Evolutionary conservation across 495 filamentous ascomycete species (phyloP).

Genomic region (Aspergillus bridgeri): DNA sequence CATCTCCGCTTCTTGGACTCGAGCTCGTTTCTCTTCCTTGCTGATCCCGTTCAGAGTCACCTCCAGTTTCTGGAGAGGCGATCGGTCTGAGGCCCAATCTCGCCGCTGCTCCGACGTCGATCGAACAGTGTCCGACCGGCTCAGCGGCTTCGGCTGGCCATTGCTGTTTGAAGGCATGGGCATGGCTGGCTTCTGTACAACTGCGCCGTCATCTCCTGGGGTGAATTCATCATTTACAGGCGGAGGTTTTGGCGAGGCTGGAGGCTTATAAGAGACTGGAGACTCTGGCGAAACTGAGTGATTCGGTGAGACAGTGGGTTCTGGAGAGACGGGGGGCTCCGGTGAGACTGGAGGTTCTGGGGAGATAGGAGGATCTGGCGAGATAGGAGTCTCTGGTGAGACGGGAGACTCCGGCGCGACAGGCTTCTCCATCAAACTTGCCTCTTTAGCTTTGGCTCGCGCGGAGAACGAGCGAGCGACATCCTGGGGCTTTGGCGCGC

Average conservation of each 20-base stretch:
- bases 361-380: background rate
- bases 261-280: background rate
- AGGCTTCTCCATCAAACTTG: constrained; percentile 6
- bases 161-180: constrained; percentile 5
- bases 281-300: background rate
- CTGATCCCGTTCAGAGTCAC: constrained; percentile 81
- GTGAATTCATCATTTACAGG: background rate
- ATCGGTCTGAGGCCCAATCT: constrained; percentile 70
- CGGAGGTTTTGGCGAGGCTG: background rate
- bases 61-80: constrained; percentile 89
- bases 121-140: constrained; percentile 36
- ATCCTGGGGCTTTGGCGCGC: constrained; percentile 8
- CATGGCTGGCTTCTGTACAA: background rate
- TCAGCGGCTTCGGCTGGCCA: constrained; percentile 20
- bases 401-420: background rate
- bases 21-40: constrained; percentile 84
- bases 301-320: background rate
- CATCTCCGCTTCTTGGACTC: constrained; percentile 74
- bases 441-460: constrained; percentile 16
- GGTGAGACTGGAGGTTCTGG: background rate
- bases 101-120: constrained; percentile 31
- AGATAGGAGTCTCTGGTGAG: constrained; percentile 4
- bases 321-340: background rate
- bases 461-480: constrained; percentile 19
- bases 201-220: background rate